phyloP scores from a whole-genome alignment of 176 grass and related monocot genomes.

The Dendrocalamus sinicus region DNA sequence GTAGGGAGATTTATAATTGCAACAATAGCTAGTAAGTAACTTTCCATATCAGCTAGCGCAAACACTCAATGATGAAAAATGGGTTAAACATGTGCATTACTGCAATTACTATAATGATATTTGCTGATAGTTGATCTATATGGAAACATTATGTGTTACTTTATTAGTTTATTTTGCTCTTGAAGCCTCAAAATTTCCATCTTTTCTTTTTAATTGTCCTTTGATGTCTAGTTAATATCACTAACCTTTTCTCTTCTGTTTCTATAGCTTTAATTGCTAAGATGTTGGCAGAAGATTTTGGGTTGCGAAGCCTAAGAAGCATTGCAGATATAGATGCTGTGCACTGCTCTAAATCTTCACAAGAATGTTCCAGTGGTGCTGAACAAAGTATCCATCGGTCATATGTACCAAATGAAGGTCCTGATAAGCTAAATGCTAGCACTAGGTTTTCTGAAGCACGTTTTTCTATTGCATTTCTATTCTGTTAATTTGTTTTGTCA shows the following conservation, averaged over 20 bases:
- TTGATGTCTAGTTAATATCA: background rate
- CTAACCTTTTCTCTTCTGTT: slow-evolving; percentile 27
- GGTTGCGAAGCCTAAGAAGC: slow-evolving; percentile 45
- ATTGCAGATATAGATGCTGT: slow-evolving; percentile 38
- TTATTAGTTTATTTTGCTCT: background rate
- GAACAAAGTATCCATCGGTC: slow-evolving; percentile 19
- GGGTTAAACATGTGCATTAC: background rate
- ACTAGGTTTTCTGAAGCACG: background rate
- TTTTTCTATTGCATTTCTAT: slow-evolving; percentile 12
- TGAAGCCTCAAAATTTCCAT: background rate
- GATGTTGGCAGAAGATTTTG: slow-evolving; percentile 55
- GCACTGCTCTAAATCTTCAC: slow-evolving; percentile 29
- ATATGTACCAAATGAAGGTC: slow-evolving; percentile 43
- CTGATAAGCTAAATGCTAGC: background rate
- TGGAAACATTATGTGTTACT: background rate
- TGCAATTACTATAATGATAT: background rate
- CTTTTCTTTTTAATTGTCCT: background rate
- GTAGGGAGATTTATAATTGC: background rate
- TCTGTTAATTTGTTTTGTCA: slow-evolving; percentile 25
- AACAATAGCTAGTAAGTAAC: background rate
- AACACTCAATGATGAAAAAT: background rate
- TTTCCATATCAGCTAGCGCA: background rate
- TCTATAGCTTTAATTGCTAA: slow-evolving; percentile 63
- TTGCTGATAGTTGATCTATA: background rate
- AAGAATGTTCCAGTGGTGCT: slow-evolving; percentile 35